Conservation (phyloP, 176 grass and related monocot genomes). For the Themeda triandra region DNA sequence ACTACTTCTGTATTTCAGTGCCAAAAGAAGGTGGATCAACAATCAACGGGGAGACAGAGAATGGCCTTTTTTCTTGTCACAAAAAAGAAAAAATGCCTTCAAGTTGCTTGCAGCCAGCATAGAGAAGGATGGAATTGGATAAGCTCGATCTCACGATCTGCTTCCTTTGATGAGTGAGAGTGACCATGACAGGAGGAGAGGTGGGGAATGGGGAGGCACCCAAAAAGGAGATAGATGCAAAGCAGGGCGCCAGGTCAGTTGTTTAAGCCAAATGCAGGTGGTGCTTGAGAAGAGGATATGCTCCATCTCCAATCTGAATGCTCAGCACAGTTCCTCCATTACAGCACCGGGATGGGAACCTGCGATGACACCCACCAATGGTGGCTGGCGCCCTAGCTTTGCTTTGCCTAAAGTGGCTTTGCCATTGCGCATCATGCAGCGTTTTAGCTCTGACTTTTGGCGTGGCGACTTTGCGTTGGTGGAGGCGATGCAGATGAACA, state of each 20-base stretch:
- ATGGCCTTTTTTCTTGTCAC: conserved; percentile 29
- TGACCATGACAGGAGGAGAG: conserved; percentile 13
- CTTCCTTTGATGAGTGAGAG: neutral
- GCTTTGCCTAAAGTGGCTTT: conserved; percentile 40
- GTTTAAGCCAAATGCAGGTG: conserved; percentile 28
- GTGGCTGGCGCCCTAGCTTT: conserved; percentile 32
- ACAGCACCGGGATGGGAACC: conserved; percentile 7
- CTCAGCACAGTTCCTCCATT: conserved; percentile 41
- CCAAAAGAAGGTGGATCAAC: conserved; percentile 23
- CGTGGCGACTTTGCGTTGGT: conserved; percentile 45
- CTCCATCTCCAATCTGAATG: conserved; percentile 37
- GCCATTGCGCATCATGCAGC: conserved; percentile 27
- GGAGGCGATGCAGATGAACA: no score
- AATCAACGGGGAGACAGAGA: neutral
- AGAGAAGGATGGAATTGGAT: conserved; percentile 35
- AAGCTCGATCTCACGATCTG: conserved; percentile 32
- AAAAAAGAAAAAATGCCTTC: neutral
- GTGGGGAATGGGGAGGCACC: conserved; percentile 16
- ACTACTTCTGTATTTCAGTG: neutral
- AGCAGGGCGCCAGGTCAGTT: conserved; percentile 11
- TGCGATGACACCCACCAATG: conserved; percentile 45
- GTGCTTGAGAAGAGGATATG: conserved; percentile 40
- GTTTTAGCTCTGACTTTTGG: conserved; percentile 8
- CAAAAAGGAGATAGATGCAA: conserved; percentile 27
- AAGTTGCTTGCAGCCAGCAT: conserved; percentile 17